Conservation (phyloP, 257 asterid species). For the Phtheirospermum japonicum region DNA sequence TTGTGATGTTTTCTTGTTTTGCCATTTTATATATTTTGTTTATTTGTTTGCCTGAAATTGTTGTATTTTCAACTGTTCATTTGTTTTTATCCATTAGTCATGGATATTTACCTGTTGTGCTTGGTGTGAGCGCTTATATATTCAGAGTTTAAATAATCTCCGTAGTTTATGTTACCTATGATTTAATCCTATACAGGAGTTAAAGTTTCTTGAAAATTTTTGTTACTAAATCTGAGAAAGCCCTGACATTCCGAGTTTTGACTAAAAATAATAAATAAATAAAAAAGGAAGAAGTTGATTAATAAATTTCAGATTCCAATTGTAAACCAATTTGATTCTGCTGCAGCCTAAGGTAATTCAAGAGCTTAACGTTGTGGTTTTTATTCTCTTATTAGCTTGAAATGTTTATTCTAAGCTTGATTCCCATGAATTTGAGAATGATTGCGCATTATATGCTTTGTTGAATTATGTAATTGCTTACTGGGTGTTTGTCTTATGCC, state of each 20-base stretch:
- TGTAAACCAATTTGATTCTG: not conserved
- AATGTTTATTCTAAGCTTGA: constrained; percentile 2
- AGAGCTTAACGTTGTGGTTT: constrained; percentile 4
- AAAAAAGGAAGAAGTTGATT: not conserved
- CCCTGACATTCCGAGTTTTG: not conserved
- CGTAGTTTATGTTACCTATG: constrained; percentile 7
- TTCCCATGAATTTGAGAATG: constrained; percentile 12
- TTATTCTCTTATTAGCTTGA: not conserved
- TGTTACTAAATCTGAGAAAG: not conserved
- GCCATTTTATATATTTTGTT: not conserved
- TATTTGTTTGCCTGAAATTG: not conserved
- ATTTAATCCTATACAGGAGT: not conserved
- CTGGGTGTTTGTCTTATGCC: constrained; percentile 2
- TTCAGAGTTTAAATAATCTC: not conserved
- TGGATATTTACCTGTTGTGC: not conserved
- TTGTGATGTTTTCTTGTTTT: not conserved
- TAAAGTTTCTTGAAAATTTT: not conserved
- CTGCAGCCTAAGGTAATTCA: not conserved
- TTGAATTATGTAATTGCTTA: not conserved
- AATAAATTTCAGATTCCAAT: not conserved
- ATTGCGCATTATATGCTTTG: not conserved
- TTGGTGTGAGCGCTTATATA: not conserved
- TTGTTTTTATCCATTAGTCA: not conserved
- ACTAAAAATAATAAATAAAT: not conserved
- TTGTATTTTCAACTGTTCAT: not conserved